phyloP scores from a whole-genome alignment of 345 rosid genomes.

The Clausena lansium region DNA sequence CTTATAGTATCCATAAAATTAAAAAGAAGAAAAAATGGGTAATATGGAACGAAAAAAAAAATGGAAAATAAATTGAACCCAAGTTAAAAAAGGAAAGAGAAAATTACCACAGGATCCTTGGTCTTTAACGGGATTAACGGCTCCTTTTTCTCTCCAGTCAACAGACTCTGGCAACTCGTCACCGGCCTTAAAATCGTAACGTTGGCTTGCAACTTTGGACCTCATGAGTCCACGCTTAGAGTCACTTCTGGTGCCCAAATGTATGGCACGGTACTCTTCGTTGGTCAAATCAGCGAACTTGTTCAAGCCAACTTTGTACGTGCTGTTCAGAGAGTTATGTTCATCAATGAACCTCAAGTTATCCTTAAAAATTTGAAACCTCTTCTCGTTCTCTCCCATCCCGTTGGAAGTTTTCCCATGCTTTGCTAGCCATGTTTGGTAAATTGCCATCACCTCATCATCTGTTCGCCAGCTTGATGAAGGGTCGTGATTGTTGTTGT shows the following conservation, averaged over 20 bases:
- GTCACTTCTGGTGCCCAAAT: conserved; percentile 47
- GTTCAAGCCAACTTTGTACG: conserved; percentile 69
- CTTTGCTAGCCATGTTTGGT: conserved; percentile 57
- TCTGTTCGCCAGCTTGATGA: conserved; percentile 56
- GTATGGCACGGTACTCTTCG: conserved; percentile 67
- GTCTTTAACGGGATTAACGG: conserved; percentile 73
- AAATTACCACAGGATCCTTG: conserved; percentile 75
- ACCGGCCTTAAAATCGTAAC: conserved; percentile 37
- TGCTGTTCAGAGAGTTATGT: conserved; percentile 54
- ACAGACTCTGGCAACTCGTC: conserved; percentile 58
- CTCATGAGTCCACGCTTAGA: conserved; percentile 43
- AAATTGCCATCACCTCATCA: conserved; percentile 64
- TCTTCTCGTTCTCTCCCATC: conserved; percentile 47
- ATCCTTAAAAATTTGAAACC: conserved; percentile 75
- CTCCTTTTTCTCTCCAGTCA: conserved; percentile 83
- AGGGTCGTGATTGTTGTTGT: conserved; percentile 26
- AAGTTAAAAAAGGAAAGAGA: neutral
- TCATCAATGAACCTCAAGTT: conserved; percentile 70
- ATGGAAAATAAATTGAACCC: neutral
- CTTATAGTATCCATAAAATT: neutral
- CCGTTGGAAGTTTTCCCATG: conserved; percentile 61
- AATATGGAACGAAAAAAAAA: neutral
- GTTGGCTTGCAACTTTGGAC: conserved; percentile 35
- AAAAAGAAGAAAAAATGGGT: neutral
- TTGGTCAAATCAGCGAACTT: conserved; percentile 79